These are phyloP conservation scores for Pelargonium citronellum DNA, from an alignment of 441 rosid genomes.

Conservation along the genomic window DNA sequence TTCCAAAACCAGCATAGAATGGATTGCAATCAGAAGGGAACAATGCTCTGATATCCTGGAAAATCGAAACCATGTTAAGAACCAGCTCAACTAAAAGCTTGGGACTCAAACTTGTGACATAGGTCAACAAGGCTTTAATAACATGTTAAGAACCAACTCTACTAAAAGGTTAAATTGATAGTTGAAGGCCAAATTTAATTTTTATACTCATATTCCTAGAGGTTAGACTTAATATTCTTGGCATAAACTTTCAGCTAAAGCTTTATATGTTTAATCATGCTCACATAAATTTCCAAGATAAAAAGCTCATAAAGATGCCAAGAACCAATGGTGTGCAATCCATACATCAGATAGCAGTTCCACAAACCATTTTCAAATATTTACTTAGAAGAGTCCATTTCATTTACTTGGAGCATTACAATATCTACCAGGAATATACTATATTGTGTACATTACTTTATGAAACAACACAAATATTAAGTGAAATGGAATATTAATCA, in stretches of 20 bases:
- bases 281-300: background rate
- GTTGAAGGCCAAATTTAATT: background rate
- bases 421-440: background rate
- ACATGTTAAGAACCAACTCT: too few relatives aligned
- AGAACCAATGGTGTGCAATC: background rate
- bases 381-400: too few relatives aligned
- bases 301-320: background rate
- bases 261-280: background rate
- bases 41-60: constrained; percentile 74
- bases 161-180: too few relatives aligned
- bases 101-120: too few relatives aligned
- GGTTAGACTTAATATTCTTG: background rate
- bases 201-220: background rate
- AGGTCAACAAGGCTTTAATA: too few relatives aligned
- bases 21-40: constrained; percentile 86
- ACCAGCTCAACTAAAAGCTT: too few relatives aligned
- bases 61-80: background rate
- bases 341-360: too few relatives aligned
- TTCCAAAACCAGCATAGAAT: constrained; percentile 98
- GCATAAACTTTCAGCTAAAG: background rate
- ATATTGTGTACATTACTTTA: too few relatives aligned
- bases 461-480: background rate
- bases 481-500: background rate
- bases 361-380: too few relatives aligned
- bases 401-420: background rate